Base-by-base conservation (phyloP, 2,329 filamentous ascomycete species). In the Beauveria sp. region DNA sequence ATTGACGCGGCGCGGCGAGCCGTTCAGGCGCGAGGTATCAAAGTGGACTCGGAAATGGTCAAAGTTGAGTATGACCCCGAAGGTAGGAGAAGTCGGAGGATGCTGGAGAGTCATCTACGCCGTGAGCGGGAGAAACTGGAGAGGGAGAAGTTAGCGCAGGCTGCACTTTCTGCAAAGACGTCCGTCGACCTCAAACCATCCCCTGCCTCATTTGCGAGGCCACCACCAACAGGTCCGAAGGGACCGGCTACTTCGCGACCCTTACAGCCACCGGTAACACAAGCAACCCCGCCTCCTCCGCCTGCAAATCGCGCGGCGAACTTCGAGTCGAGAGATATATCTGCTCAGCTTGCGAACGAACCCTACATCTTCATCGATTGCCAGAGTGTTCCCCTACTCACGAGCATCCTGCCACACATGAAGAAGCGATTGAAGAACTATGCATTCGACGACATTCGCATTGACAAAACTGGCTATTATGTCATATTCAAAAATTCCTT, bases 321-420 rank as follows among this genome's bases (percentile, higher is more conserved):
- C 9, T 77, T 90, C 30, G 90, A 92, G 70, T 78, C 81, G 40
- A 84, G 85, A 55, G 84, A 83, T 3, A 81, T 96, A 48, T 77
- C 89, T 24, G 77, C 82, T 40, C 86, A 87, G 65, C 84, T 97
- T 56, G 86, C 88, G 69, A 84, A 86, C 56, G 87, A 90, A 62
- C 94, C 94, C 0, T 97, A 96, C 71, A 87, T 97, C 43, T 97
- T 96, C 70, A 88, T 99, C 61, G 82, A 91, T n/a, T 85, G 90
- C 66, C 84, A 87, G 63, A 92, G 89, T 66, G 93, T 99, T 2
- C 94, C 94, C 1, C 89, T 96, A 14, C 84, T 97, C 70, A 82
- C 83, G 37, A 89, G 91, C 26, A 97, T 93, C 1, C 84, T 97
- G 61, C 86, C 89, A 4, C 94, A 99, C 76, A 83, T 99, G 77